phyloP scores from a whole-genome alignment of 345 rosid species.

The Brassica rapa region DNA sequence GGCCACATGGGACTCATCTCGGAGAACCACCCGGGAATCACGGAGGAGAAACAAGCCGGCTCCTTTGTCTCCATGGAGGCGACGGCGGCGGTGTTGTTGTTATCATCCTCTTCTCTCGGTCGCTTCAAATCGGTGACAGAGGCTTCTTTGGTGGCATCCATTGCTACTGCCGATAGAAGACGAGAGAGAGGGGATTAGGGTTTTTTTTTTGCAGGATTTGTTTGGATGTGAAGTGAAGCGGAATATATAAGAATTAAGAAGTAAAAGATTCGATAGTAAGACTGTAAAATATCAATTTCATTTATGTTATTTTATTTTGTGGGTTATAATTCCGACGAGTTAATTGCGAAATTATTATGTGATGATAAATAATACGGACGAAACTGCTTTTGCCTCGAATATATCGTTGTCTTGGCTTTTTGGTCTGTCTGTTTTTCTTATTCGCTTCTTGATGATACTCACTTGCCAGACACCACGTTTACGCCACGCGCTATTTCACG shows the following conservation, averaged over 20 bases:
- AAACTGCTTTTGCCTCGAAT: slow-evolving; percentile 16
- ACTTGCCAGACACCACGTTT: neutral
- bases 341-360: slow-evolving; percentile 28
- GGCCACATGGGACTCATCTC: slow-evolving; percentile 96
- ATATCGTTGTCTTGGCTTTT: slow-evolving; percentile 16
- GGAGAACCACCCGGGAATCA: slow-evolving; percentile 90
- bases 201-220: slow-evolving; percentile 1
- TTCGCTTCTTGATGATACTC: neutral
- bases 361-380: slow-evolving; percentile 32
- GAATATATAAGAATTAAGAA: neutral
- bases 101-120: slow-evolving; percentile 59
- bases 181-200: slow-evolving; percentile 21
- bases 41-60: slow-evolving; percentile 55
- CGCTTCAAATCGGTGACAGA: slow-evolving; percentile 58
- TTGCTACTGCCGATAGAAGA: neutral
- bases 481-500: slow-evolving; percentile 28
- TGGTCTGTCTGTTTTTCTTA: slow-evolving; percentile 22
- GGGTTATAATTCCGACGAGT: neutral
- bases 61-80: slow-evolving; percentile 45
- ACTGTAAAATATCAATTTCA: slow-evolving; percentile 2
- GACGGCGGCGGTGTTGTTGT: slow-evolving; percentile 26
- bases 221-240: slow-evolving; percentile 14
- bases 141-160: slow-evolving; percentile 34
- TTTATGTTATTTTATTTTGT: neutral
- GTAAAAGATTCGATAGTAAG: neutral